phyloP scores from a whole-genome alignment of 1,284 basidiomycete genomes.

The Heterobasidion annosum region DNA sequence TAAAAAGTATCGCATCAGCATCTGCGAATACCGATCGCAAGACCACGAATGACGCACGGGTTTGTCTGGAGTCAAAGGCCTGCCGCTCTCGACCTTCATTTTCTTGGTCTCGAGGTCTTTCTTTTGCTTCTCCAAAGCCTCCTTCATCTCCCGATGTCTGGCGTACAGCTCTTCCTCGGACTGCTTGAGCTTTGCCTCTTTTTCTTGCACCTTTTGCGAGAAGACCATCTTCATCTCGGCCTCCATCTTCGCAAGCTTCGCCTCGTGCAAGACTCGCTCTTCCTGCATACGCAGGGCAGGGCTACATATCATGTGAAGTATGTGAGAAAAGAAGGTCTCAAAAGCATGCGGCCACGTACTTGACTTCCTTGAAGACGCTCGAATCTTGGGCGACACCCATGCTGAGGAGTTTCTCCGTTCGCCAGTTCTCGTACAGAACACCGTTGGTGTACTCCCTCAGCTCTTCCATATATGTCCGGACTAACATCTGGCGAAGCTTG shows the following conservation, averaged over 20 bases:
- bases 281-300: slow-evolving; percentile 93
- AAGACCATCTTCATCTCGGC: slow-evolving; percentile 99
- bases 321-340: slow-evolving; percentile 3
- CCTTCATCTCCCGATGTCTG: slow-evolving; percentile 98
- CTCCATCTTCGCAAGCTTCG: slow-evolving; percentile 98
- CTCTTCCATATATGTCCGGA: slow-evolving; percentile 98
- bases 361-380: slow-evolving; percentile 96
- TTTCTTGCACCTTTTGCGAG: slow-evolving; percentile 98
- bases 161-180: slow-evolving; percentile 97
- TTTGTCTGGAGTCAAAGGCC: slow-evolving; percentile 94
- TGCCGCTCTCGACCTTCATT: slow-evolving; percentile 88
- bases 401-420: slow-evolving; percentile 86
- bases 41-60: slow-evolving; percentile 13
- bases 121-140: slow-evolving; percentile 95
- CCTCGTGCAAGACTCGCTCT: slow-evolving; percentile 88
- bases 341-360: slow-evolving; percentile 47
- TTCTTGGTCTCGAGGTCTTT: slow-evolving; percentile 97
- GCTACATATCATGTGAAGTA: slow-evolving; percentile 32
- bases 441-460: slow-evolving; percentile 91
- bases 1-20: slow-evolving; percentile 14
- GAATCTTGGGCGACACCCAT: slow-evolving; percentile 97
- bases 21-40: slow-evolving; percentile 1
- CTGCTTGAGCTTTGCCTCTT: slow-evolving; percentile 96
- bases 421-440: slow-evolving; percentile 92
- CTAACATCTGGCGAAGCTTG: slow-evolving; percentile 96